Percentiles rank a stretch among this genome's conserved stretches.
Evolutionary conservation across 768 basidiomycete species (phyloP).

Genomic region (Suillus plorans): DNA sequence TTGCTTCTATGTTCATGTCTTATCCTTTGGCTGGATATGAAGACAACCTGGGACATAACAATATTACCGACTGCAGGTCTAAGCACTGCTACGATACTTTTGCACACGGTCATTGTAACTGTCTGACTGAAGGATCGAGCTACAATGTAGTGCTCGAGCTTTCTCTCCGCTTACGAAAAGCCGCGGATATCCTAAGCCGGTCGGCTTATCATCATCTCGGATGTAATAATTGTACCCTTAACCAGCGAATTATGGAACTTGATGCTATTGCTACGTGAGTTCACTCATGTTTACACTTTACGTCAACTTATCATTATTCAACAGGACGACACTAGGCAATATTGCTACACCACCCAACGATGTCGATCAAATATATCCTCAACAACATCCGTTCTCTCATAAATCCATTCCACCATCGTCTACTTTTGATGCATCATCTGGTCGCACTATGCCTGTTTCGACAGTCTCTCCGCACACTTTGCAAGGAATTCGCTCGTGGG

Average conservation of each 20-base stretch:
- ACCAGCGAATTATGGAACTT: slow-evolving; percentile 48
- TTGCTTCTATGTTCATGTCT: slow-evolving; percentile 41
- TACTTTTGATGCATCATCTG: not conserved
- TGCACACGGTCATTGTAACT: slow-evolving; percentile 50
- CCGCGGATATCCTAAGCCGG: slow-evolving; percentile 53
- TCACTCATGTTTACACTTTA: not conserved
- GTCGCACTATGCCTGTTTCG: slow-evolving; percentile 19
- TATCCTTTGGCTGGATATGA: slow-evolving; percentile 27
- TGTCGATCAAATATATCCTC: slow-evolving; percentile 12
- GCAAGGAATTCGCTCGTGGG: slow-evolving; percentile 20
- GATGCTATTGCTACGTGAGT: slow-evolving; percentile 55
- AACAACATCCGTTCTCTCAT: slow-evolving; percentile 13
- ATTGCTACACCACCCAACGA: slow-evolving; percentile 29
- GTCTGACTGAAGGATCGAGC: slow-evolving; percentile 51
- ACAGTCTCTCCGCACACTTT: slow-evolving; percentile 18
- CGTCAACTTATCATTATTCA: slow-evolving; percentile 11
- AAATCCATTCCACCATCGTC: slow-evolving; percentile 1
- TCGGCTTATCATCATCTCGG: slow-evolving; percentile 39
- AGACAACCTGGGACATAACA: slow-evolving; percentile 11
- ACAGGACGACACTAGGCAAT: slow-evolving; percentile 44
- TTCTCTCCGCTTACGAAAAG: slow-evolving; percentile 61
- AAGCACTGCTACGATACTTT: slow-evolving; percentile 16
- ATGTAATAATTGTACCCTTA: slow-evolving; percentile 32
- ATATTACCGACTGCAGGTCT: slow-evolving; percentile 6
- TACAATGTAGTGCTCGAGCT: slow-evolving; percentile 65